Evolutionary conservation across 2,329 filamentous ascomycete species (phyloP), one percentile per base, ranked within the genome.

Genomic region (Aureobasidium sp.): DNA sequence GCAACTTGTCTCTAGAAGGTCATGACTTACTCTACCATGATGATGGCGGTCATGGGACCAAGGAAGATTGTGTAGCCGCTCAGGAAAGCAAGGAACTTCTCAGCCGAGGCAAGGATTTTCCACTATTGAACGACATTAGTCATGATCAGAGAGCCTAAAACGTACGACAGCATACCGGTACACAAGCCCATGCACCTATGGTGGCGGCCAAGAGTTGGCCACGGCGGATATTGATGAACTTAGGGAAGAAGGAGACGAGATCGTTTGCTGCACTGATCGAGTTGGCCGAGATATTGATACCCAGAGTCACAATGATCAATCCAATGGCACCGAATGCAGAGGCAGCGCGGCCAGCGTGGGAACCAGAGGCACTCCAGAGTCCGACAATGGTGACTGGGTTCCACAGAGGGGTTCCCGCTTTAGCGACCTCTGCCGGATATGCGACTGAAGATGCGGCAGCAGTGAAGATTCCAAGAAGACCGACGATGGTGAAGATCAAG

Each of bases 61-160:
- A 54, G 50, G 50, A 54, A 88, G 47, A 88, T 78, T 1, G 82
- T 81, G 71, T 87, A 87, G 0, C 85, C 85, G 45, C 81, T 78
- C 78, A 90, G 85, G 67, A 75, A 75, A 42, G 70, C 66, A 22
- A 75, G 67, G 66, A 75, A 74, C 53, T 70, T 72, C 8, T 68
- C 67, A 7, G 71, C 70, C 1, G 69, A 72, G 4, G 68, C 69
- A 9, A 74, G 69, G 47, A 73, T 73, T 62, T 73, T 73, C 73
- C 73, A 75, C 61, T 53, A 5, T 24, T 24, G 24, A 24, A 24
- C 24, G 24, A 24, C 24, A 4, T 24, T 24, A 24, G 24, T 24
- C 24, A 24, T 24, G 24, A 24, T 24, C 2, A 24, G 24, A 24
- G 24, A 24, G 24, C 24, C 24, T 24, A 24, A 24, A 4, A 24